Conservation (phyloP, 768 basidiomycete species). For the Boletus tomentosulus region DNA sequence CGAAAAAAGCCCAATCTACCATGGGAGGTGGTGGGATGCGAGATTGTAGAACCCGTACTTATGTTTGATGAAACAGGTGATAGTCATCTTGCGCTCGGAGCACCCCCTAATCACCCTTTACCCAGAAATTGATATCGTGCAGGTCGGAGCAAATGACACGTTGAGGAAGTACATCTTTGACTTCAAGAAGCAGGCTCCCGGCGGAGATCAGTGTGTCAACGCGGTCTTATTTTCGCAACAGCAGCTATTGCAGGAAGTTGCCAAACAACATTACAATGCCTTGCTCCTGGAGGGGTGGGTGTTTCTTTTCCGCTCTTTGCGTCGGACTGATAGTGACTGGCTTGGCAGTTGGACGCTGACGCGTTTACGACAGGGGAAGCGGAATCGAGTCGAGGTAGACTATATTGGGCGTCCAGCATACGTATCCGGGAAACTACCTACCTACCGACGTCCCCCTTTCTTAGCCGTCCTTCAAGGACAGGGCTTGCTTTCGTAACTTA, state of each 20-base stretch:
- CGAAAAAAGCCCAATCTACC: constrained; percentile 51
- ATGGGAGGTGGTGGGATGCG: constrained; percentile 77
- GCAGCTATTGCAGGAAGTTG: constrained; percentile 55
- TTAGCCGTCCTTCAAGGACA: constrained; percentile 55
- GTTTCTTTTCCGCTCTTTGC: background rate
- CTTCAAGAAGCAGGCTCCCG: constrained; percentile 41
- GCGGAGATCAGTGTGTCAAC: constrained; percentile 44
- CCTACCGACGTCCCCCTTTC: constrained; percentile 56
- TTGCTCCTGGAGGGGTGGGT: constrained; percentile 64
- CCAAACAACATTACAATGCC: constrained; percentile 55
- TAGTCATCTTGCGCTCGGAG: constrained; percentile 20
- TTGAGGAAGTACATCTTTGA: constrained; percentile 64
- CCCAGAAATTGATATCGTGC: constrained; percentile 56
- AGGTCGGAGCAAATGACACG: constrained; percentile 50
- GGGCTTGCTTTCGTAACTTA: constrained; percentile 26
- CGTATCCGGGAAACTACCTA: constrained; percentile 45
- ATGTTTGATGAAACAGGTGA: constrained; percentile 61
- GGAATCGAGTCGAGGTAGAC: constrained; percentile 62
- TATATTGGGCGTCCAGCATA: constrained; percentile 68
- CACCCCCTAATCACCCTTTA: constrained; percentile 4
- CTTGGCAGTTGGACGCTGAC: constrained; percentile 61
- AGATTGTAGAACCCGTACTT: constrained; percentile 58
- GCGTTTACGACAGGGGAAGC: constrained; percentile 56
- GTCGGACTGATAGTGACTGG: constrained; percentile 1
- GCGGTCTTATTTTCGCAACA: constrained; percentile 61